Percentiles rank a stretch among this genome's conserved stretches.
These are phyloP conservation scores for Cadophora sp. DNA, from an alignment of 2,329 filamentous ascomycete species.

Conservation along the genomic window DNA sequence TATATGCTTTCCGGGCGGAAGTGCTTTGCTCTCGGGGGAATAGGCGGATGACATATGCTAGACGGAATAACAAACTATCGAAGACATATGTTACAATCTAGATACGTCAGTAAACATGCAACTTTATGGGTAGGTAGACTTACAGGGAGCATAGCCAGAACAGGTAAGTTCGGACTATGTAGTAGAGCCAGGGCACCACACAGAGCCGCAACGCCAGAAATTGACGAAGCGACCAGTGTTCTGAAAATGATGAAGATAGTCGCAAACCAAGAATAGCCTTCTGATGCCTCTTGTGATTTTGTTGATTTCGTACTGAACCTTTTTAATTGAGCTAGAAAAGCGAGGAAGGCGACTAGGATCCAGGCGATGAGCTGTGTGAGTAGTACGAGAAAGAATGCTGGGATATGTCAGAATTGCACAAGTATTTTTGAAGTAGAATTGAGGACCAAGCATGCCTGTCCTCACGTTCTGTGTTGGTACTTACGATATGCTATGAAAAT, in stretches of 20 bases:
- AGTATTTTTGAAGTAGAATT: neutral
- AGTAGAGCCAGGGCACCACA: slow-evolving; percentile 36
- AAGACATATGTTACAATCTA: slow-evolving; percentile 42
- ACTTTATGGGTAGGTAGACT: slow-evolving; percentile 10
- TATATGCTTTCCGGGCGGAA: slow-evolving; percentile 27
- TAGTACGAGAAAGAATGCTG: slow-evolving; percentile 40
- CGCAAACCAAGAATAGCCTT: slow-evolving; percentile 28
- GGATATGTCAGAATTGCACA: slow-evolving; percentile 3
- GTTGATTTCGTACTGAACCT: slow-evolving; percentile 26
- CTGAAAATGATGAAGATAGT: slow-evolving; percentile 31
- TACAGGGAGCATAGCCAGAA: slow-evolving; percentile 42
- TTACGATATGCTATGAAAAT: slow-evolving; percentile 35
- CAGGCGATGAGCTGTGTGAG: slow-evolving; percentile 40
- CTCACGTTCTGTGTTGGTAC: slow-evolving; percentile 12
- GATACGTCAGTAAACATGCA: slow-evolving; percentile 20
- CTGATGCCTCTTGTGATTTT: slow-evolving; percentile 18
- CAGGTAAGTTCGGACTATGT: slow-evolving; percentile 36
- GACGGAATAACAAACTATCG: slow-evolving; percentile 39
- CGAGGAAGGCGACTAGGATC: slow-evolving; percentile 27
- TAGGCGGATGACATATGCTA: slow-evolving; percentile 31
- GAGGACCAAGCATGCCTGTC: neutral
- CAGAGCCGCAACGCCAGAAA: slow-evolving; percentile 34
- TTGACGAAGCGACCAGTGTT: slow-evolving; percentile 28
- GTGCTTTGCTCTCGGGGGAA: slow-evolving; percentile 30
- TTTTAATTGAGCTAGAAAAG: slow-evolving; percentile 28